Conservation (phyloP, 2,329 filamentous ascomycete species). For the Pseudogymnoascus sp. region DNA sequence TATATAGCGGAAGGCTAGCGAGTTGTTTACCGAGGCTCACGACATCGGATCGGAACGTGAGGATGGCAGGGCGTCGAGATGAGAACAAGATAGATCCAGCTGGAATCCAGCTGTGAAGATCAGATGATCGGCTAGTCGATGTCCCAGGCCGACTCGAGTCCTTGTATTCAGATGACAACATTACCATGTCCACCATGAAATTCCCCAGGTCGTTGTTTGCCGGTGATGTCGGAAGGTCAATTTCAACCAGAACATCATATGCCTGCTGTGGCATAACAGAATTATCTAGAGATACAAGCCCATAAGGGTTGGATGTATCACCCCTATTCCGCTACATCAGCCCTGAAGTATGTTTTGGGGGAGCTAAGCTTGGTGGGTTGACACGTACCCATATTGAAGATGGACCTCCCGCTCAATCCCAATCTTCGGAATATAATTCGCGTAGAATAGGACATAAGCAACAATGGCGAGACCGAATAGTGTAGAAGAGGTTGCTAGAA, state of each 20-base stretch:
- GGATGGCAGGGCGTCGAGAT: slow-evolving; percentile 65
- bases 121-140: slow-evolving; percentile 16
- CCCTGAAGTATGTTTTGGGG: background rate
- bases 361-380: background rate
- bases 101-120: slow-evolving; percentile 22
- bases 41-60: slow-evolving; percentile 70
- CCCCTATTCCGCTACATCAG: slow-evolving; percentile 23
- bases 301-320: slow-evolving; percentile 30
- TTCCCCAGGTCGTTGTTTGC: slow-evolving; percentile 73
- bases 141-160: slow-evolving; percentile 16
- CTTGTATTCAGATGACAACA: slow-evolving; percentile 45
- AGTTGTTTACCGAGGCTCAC: slow-evolving; percentile 53
- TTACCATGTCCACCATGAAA: slow-evolving; percentile 82
- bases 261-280: slow-evolving; percentile 62
- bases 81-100: slow-evolving; percentile 43
- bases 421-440: slow-evolving; percentile 58
- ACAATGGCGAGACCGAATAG: slow-evolving; percentile 50
- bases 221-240: slow-evolving; percentile 71
- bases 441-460: slow-evolving; percentile 61
- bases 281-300: slow-evolving; percentile 24
- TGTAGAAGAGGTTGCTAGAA: slow-evolving; percentile 37
- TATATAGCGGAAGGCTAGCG: slow-evolving; percentile 58
- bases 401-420: slow-evolving; percentile 54
- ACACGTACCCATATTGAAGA: slow-evolving; percentile 53
- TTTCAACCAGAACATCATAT: slow-evolving; percentile 73